A percentile compares a stretch with the other conserved stretches of the same genome.
phyloP scores from a whole-genome alignment of 371 early-diverging fungal species.

The Chytridium lagenaria region DNA sequence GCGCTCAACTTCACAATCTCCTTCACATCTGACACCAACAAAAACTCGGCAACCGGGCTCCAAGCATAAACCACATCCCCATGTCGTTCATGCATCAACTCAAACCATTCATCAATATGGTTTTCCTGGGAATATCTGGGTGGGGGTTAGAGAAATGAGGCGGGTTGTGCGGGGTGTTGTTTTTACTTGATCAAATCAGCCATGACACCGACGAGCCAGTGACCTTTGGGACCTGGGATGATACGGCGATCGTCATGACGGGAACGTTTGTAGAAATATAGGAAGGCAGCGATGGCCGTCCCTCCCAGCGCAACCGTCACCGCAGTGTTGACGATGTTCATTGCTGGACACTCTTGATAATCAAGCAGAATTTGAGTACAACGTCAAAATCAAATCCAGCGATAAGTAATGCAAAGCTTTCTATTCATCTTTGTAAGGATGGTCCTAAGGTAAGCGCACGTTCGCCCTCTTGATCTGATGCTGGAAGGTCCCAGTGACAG shows the following conservation, averaged over 20 bases:
- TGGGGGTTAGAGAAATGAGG: too few relatives aligned
- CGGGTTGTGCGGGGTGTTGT: too few relatives aligned
- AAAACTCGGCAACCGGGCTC: neutral
- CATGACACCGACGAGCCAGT: neutral
- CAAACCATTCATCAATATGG: neutral
- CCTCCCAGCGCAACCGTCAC: neutral
- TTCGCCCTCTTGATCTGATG: neutral
- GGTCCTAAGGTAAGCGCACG: too few relatives aligned
- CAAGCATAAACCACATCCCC: neutral
- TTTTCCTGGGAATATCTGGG: neutral
- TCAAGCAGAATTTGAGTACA: too few relatives aligned
- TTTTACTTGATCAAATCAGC: neutral
- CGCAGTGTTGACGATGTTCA: neutral
- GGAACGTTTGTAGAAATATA: neutral
- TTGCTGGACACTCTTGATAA: too few relatives aligned
- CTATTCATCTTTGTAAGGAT: too few relatives aligned
- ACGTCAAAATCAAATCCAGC: too few relatives aligned
- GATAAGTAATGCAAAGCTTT: too few relatives aligned
- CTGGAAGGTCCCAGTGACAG: neutral
- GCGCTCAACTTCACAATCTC: neutral
- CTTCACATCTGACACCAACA: neutral
- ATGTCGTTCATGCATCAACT: neutral
- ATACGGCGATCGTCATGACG: neutral
- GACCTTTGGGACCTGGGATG: slow-evolving; percentile 7
- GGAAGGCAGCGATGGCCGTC: neutral